phyloP scores from a whole-genome alignment of 805 yeast genomes.

The Cyberlindnera japonica region DNA sequence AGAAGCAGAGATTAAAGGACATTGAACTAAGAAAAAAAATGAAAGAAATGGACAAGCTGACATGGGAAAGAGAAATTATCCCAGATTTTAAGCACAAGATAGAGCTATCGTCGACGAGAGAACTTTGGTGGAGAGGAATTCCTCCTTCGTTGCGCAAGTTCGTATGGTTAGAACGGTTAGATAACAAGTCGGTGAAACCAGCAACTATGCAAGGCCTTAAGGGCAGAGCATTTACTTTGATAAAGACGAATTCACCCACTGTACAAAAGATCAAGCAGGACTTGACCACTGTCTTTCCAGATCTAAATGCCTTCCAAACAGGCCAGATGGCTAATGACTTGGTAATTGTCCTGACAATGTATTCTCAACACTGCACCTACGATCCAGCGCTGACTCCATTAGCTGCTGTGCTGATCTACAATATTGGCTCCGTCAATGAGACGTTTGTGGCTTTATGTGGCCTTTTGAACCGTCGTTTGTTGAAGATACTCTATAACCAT shows the following conservation, averaged over 20 bases:
- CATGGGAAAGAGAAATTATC: conserved; percentile 40
- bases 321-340: conserved; percentile 31
- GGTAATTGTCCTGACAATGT: conserved; percentile 32
- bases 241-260: conserved; percentile 8
- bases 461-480: conserved; percentile 33
- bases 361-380: conserved; percentile 30
- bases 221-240: conserved; percentile 2
- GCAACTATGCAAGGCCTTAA: conserved; percentile 10
- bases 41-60: conserved; percentile 34
- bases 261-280: conserved; percentile 20
- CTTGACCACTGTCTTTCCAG: conserved; percentile 33
- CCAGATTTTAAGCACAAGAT: conserved; percentile 35
- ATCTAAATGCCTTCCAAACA: conserved; percentile 34
- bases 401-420: conserved; percentile 39
- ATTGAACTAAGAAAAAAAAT: conserved; percentile 34
- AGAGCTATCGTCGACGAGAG: conserved; percentile 40
- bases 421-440: conserved; percentile 32
- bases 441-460: conserved; percentile 40
- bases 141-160: conserved; percentile 42
- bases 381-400: conserved; percentile 36
- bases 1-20: conserved; percentile 29
- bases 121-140: conserved; percentile 60
- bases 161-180: conserved; percentile 50
- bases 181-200: conserved; percentile 28
- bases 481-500: conserved; percentile 30